Conservation (phyloP, 805 yeast species). For the Phaffomyces opuntiae region DNA sequence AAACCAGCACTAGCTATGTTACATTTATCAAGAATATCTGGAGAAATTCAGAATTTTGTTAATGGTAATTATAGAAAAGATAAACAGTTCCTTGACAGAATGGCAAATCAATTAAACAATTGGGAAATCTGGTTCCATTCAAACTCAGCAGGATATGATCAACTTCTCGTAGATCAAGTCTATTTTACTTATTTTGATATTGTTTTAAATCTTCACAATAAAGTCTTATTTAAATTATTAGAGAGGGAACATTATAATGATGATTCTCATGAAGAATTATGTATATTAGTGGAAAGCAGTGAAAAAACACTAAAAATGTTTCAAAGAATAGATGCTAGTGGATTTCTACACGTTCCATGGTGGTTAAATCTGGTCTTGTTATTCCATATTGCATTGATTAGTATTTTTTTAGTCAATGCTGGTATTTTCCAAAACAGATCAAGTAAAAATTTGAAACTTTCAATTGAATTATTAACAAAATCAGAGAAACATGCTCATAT, state of each 20-base stretch:
- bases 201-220: slow-evolving; percentile 12
- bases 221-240: slow-evolving; percentile 12
- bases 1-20: slow-evolving; percentile 39
- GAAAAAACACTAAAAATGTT: slow-evolving; percentile 27
- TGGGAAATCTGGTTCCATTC: slow-evolving; percentile 16
- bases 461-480: slow-evolving; percentile 19
- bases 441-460: slow-evolving; percentile 8
- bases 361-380: slow-evolving; percentile 38
- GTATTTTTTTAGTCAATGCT: slow-evolving; percentile 35
- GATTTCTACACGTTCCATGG: slow-evolving; percentile 41
- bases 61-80: slow-evolving; percentile 7
- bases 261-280: slow-evolving; percentile 13
- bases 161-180: slow-evolving; percentile 14
- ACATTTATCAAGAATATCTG: slow-evolving; percentile 35
- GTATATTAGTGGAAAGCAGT: slow-evolving; percentile 27
- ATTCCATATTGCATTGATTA: slow-evolving; percentile 37
- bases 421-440: slow-evolving; percentile 26
- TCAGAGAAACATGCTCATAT: slow-evolving; percentile 30
- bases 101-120: slow-evolving; percentile 11
- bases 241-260: slow-evolving; percentile 13
- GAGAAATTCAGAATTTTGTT: slow-evolving; percentile 26
- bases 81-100: slow-evolving; percentile 16
- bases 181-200: slow-evolving; percentile 18
- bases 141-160: slow-evolving; percentile 13
- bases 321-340: slow-evolving; percentile 24